A percentile compares a stretch with the other conserved stretches of the same genome.
phyloP scores from a whole-genome alignment of 2,329 filamentous ascomycete species.

The Sporothrix sp. region DNA sequence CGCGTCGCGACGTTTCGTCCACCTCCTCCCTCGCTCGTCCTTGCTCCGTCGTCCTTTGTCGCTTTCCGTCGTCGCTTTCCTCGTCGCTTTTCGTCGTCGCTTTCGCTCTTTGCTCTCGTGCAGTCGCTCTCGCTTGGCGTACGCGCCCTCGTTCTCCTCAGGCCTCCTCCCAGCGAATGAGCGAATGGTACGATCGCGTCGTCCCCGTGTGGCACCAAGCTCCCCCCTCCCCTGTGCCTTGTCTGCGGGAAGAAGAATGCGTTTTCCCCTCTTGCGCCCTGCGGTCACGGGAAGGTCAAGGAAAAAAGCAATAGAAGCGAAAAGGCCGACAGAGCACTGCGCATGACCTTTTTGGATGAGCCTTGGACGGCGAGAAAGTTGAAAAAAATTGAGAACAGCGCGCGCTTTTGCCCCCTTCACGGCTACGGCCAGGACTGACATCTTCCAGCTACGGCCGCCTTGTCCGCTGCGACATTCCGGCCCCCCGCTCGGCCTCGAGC shows the following conservation, averaged over 20 bases:
- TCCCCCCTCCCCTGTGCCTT: slow-evolving; percentile 19
- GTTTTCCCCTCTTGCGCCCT: background rate
- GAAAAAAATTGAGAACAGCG: background rate
- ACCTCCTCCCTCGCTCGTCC: background rate
- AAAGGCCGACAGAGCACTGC: no score
- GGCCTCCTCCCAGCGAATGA: background rate
- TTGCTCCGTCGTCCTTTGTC: background rate
- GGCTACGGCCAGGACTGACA: no score
- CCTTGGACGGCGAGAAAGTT: no score
- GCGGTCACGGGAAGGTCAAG: no score
- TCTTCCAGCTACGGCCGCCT: slow-evolving; percentile 82
- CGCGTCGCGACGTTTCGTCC: no score
- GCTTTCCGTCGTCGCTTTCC: background rate
- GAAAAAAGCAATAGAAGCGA: no score
- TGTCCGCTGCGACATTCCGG: slow-evolving; percentile 96
- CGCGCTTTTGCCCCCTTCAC: no score
- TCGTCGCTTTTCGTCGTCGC: slow-evolving; percentile 4
- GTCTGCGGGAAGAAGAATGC: slow-evolving; percentile 13
- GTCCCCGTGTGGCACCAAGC: slow-evolving; percentile 7
- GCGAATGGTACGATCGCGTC: slow-evolving; percentile 12
- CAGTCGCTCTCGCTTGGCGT: background rate
- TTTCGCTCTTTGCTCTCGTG: background rate
- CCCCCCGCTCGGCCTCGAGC: slow-evolving; percentile 84
- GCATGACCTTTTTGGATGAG: no score
- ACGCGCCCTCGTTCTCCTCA: background rate